Percentiles rank a stretch among this genome's conserved stretches.
These are phyloP conservation scores for Entomortierella parvispora DNA, from an alignment of 192 early-diverging fungal genomes.

Conservation along the genomic window DNA sequence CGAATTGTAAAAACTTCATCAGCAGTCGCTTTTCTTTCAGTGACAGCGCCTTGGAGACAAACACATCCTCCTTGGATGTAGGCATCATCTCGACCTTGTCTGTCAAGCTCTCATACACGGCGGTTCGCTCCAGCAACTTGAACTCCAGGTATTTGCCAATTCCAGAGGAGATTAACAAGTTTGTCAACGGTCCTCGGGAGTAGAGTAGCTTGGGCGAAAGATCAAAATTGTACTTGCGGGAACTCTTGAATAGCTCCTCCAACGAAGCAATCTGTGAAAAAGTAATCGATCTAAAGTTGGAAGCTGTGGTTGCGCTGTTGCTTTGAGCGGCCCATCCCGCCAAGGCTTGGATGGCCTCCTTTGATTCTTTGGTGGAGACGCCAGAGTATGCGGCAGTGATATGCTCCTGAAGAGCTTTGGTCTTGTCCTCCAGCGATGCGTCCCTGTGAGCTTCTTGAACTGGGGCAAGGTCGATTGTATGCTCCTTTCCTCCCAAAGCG, in stretches of 20 bases:
- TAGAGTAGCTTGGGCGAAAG: conserved; percentile 75
- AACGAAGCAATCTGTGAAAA: conserved; percentile 38
- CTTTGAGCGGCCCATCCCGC: conserved; percentile 28
- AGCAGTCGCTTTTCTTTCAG: conserved; percentile 90
- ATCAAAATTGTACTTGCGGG: conserved; percentile 75
- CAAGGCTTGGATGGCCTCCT: conserved; percentile 37
- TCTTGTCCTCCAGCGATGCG: conserved; percentile 15
- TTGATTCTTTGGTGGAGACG: conserved; percentile 24
- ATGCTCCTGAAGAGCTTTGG: conserved; percentile 26
- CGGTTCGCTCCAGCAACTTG: conserved; percentile 78
- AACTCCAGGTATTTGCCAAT: conserved; percentile 92
- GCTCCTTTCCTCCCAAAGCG: not conserved
- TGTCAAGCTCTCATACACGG: conserved; percentile 55
- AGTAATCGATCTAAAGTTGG: conserved; percentile 14
- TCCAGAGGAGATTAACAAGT: conserved; percentile 78
- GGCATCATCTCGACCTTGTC: conserved; percentile 72
- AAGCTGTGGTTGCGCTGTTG: conserved; percentile 1
- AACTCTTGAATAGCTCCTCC: conserved; percentile 52
- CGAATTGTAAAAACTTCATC: conserved; percentile 87
- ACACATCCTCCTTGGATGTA: conserved; percentile 91
- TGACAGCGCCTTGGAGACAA: conserved; percentile 76
- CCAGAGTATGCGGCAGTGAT: conserved; percentile 11
- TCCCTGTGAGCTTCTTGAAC: conserved; percentile 22
- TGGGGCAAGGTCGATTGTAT: conserved; percentile 21
- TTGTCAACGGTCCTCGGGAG: conserved; percentile 75